Evolutionary conservation across 805 yeast species (phyloP).

Genomic region (Metschnikowia orientalis): DNA sequence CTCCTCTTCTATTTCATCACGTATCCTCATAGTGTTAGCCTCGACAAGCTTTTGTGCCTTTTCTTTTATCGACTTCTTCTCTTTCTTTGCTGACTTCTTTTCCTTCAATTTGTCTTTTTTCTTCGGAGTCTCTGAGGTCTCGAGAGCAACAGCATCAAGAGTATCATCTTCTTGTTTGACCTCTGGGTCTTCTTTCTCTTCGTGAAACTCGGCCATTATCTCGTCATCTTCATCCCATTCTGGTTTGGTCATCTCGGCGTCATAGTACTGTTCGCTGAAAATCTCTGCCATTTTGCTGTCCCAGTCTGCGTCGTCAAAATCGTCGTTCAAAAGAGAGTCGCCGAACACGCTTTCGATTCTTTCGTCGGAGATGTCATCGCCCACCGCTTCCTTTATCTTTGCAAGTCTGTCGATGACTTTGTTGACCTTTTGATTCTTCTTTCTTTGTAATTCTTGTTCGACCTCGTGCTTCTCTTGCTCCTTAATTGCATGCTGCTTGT

Average conservation of each 20-base stretch:
- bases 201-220: constrained; percentile 36
- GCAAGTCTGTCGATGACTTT: constrained; percentile 68
- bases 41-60: constrained; percentile 79
- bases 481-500: constrained; percentile 55
- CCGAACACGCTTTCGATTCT: constrained; percentile 63
- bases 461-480: constrained; percentile 49
- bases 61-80: constrained; percentile 55
- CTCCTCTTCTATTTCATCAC: constrained; percentile 62
- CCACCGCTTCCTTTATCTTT: constrained; percentile 64
- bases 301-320: constrained; percentile 89
- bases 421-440: constrained; percentile 72
- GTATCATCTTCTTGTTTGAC: constrained; percentile 4
- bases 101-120: constrained; percentile 55
- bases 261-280: constrained; percentile 80
- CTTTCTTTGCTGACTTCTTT: constrained; percentile 56
- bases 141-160: constrained; percentile 18
- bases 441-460: constrained; percentile 60
- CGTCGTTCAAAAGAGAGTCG: constrained; percentile 74
- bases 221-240: constrained; percentile 50
- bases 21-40: constrained; percentile 56
- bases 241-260: constrained; percentile 49
- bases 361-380: constrained; percentile 57
- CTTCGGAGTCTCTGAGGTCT: constrained; percentile 23
- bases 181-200: constrained; percentile 12
- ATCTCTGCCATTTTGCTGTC: constrained; percentile 78